phyloP scores from a whole-genome alignment of 2,329 filamentous ascomycete genomes.

The Mycosphaerella sp. region DNA sequence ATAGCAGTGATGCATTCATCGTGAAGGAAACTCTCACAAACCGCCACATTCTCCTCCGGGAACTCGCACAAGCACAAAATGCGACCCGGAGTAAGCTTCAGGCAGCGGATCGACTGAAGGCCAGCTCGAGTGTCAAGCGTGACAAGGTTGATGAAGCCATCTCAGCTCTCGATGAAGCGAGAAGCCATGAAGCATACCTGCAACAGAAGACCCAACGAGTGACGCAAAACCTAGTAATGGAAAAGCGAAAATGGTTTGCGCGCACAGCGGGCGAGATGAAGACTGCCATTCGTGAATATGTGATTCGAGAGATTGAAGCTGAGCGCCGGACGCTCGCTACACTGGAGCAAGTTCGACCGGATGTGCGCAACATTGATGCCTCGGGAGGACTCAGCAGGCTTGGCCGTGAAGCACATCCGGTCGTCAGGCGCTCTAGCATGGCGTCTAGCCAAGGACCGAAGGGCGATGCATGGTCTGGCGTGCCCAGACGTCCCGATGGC shows the following conservation, averaged over 20 bases:
- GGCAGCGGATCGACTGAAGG: slow-evolving; percentile 82
- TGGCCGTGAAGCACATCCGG: slow-evolving; percentile 80
- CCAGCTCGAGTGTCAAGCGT: slow-evolving; percentile 74
- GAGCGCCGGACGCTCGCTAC: slow-evolving; percentile 87
- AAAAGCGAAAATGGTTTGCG: slow-evolving; percentile 86
- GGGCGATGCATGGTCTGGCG: slow-evolving; percentile 97
- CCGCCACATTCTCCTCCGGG: slow-evolving; percentile 89
- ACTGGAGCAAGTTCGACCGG: slow-evolving; percentile 86
- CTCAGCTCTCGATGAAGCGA: slow-evolving; percentile 77
- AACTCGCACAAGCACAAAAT: slow-evolving; percentile 87
- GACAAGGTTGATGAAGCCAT: slow-evolving; percentile 99
- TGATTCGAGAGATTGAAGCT: slow-evolving; percentile 88
- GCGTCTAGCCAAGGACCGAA: slow-evolving; percentile 90
- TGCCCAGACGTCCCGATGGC: slow-evolving; percentile 75
- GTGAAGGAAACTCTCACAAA: slow-evolving; percentile 98
- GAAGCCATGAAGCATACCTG: slow-evolving; percentile 72
- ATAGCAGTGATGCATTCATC: slow-evolving; percentile 92
- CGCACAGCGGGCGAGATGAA: slow-evolving; percentile 80
- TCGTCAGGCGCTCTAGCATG: slow-evolving; percentile 68
- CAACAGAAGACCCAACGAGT: slow-evolving; percentile 82
- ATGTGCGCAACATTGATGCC: slow-evolving; percentile 86
- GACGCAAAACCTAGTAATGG: slow-evolving; percentile 78
- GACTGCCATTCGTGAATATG: slow-evolving; percentile 80
- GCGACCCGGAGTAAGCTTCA: slow-evolving; percentile 72
- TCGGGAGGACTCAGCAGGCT: slow-evolving; percentile 85